A percentile compares a stretch with the other conserved stretches of the same genome.
Evolutionary conservation across 208 protist genomes (phyloP).

Genomic region (Trypanosoma scelopori): DNA sequence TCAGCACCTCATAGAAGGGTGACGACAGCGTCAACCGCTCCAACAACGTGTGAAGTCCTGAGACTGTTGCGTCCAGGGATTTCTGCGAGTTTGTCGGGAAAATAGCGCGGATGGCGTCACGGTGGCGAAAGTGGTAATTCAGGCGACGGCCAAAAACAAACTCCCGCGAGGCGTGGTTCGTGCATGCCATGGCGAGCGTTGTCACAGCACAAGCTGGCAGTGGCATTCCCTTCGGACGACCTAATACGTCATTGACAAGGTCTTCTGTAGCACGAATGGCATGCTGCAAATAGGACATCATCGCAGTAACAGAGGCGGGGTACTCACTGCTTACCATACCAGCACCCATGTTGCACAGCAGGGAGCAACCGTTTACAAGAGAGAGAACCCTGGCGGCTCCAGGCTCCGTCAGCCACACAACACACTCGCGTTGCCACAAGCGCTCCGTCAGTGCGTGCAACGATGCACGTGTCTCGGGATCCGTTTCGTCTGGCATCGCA

Average conservation of each 20-base stretch:
- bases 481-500: conserved; percentile 23
- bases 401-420: conserved; percentile 41
- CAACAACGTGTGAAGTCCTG: conserved; percentile 67
- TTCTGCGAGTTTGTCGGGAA: conserved; percentile 39
- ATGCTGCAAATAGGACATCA: conserved; percentile 77
- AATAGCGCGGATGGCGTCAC: conserved; percentile 57
- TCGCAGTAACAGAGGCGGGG: conserved; percentile 49
- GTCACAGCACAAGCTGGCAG: conserved; percentile 49
- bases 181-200: conserved; percentile 60
- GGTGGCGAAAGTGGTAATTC: conserved; percentile 74
- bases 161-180: conserved; percentile 60
- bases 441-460: conserved; percentile 20
- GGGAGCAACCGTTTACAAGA: conserved; percentile 67
- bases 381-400: conserved; percentile 48
- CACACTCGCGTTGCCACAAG: conserved; percentile 63
- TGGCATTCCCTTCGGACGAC: conserved; percentile 30
- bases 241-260: conserved; percentile 35
- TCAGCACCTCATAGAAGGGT: conserved; percentile 83
- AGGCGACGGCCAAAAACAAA: conserved; percentile 77
- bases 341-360: conserved; percentile 79
- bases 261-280: conserved; percentile 48
- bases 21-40: conserved; percentile 27
- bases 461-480: conserved; percentile 17
- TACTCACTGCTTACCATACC: conserved; percentile 85
- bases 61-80: conserved; percentile 39